Evolutionary conservation across 2,329 filamentous ascomycete species (phyloP), one percentile per base, ranked within the genome.

Genomic region (Colletotrichum costaricense): DNA sequence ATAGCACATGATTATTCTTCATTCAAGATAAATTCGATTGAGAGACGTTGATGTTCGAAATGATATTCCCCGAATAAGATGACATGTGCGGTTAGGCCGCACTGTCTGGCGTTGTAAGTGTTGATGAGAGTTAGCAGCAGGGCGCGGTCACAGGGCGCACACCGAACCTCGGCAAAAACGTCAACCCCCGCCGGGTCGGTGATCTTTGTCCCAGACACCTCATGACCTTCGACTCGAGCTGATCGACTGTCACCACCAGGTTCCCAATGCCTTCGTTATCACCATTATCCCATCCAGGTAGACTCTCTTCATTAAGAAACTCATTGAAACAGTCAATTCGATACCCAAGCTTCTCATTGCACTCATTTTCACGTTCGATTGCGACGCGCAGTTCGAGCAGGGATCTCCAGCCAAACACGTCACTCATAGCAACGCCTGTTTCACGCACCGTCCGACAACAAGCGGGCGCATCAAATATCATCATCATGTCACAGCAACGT

Each of bases 81-180:
- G 24, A 33, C 19, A 35, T 46, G 57, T 57, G 63, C 5, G 46
- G 19, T 7, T 42, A 42, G 67, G 42, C 46, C 1, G 46, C 26
- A 22, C 38, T 59, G 19, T 63, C 19, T 46, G 58, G 33, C 14
- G 12, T 55, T 11, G 19, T 35, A 38, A 28, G 9, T 35, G 33
- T 35, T 35, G 9, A 33, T 35, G 33, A 35, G 33, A 58, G 24
- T 22, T n/a, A 9, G 58, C 52, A n/a, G 42, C n/a, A 58, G 58
- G 64, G 69, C 65, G 64, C 38, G 28, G 65, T 66, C 67, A 66
- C 71, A 65, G 60, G 67, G 66, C 67, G 55, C n/a, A 19, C 60
- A 67, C 52, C 56, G 72, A 68, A 67, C 72, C 72, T 74, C 72
- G 72, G 72, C 68, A 74, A 74, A 49, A 74, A 72, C 52, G 54